These are phyloP conservation scores for Diddensiella caesifluorescens DNA, from an alignment of 805 yeast species.

Conservation along the genomic window DNA sequence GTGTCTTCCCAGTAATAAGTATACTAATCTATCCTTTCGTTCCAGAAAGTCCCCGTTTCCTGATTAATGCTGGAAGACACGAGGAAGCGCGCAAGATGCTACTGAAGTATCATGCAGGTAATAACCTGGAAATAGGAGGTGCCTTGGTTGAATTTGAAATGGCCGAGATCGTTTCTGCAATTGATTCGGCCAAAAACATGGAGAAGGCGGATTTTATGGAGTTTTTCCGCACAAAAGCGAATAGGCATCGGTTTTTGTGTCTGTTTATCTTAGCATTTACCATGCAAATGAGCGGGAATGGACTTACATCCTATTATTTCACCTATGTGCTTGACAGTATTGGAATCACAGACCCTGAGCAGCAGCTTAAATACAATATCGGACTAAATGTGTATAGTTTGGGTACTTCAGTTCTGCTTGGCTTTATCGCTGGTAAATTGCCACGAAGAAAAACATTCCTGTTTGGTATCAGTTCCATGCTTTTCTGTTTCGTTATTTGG, in stretches of 20 bases:
- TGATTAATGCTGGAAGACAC: slow-evolving; percentile 45
- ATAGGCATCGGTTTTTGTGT: slow-evolving; percentile 12
- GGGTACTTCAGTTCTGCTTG: slow-evolving; percentile 2
- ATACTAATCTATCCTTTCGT: slow-evolving; percentile 47
- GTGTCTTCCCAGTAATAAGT: slow-evolving; percentile 49
- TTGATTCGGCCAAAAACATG: slow-evolving; percentile 13
- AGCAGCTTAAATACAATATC: slow-evolving; percentile 12
- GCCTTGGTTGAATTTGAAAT: slow-evolving; percentile 13
- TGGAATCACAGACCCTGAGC: slow-evolving; percentile 39
- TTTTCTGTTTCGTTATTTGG: slow-evolving; percentile 31
- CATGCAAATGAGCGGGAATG: slow-evolving; percentile 17
- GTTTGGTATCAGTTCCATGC: slow-evolving; percentile 7
- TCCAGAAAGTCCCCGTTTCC: slow-evolving; percentile 40
- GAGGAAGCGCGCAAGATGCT: slow-evolving; percentile 38
- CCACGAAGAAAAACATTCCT: slow-evolving; percentile 12
- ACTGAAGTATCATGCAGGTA: slow-evolving; percentile 16
- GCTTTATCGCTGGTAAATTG: slow-evolving; percentile 11
- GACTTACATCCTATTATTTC: slow-evolving; percentile 38
- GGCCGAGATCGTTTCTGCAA: slow-evolving; percentile 15
- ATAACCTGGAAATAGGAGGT: slow-evolving; percentile 6
- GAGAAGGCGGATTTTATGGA: slow-evolving; percentile 6
- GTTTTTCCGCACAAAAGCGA: slow-evolving; percentile 12
- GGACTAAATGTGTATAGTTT: slow-evolving; percentile 9
- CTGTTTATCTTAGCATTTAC: slow-evolving; percentile 7
- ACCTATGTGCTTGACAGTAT: slow-evolving; percentile 46